Conservation (phyloP, 176 grass and related monocot species). For the Triticum monococcum region DNA sequence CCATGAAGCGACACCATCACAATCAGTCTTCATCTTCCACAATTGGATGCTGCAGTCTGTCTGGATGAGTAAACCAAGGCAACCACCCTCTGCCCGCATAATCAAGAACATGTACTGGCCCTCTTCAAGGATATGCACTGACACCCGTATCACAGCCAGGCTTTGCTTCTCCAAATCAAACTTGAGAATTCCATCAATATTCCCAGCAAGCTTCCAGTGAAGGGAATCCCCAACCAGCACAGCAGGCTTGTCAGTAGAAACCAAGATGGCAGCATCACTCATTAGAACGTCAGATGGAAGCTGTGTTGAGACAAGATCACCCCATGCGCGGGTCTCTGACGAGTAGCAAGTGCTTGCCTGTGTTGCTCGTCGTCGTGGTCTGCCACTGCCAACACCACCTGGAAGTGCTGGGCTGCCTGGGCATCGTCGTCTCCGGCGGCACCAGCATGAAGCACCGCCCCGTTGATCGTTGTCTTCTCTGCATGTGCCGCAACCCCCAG, state of each 20-base stretch:
- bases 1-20: neutral
- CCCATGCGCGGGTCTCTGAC: neutral
- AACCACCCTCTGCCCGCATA: neutral
- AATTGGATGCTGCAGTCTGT: neutral
- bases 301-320: neutral
- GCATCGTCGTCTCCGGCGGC: neutral
- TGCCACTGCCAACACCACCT: neutral
- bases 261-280: neutral
- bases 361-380: neutral
- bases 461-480: neutral
- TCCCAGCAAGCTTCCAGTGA: neutral
- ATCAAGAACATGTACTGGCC: neutral
- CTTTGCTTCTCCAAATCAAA: neutral
- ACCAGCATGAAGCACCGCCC: neutral
- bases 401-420: neutral
- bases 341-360: neutral
- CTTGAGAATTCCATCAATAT: neutral
- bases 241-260: neutral
- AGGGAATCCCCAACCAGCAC: neutral
- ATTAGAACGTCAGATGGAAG: neutral
- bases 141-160: neutral
- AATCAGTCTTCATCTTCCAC: neutral
- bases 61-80: neutral
- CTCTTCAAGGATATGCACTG: neutral
- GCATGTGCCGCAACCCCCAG: neutral